Percentiles rank a stretch among this genome's conserved stretches.
Evolutionary conservation across 2,329 filamentous ascomycete genomes (phyloP).

Genomic region (Aspergillus pseudonomiae): DNA sequence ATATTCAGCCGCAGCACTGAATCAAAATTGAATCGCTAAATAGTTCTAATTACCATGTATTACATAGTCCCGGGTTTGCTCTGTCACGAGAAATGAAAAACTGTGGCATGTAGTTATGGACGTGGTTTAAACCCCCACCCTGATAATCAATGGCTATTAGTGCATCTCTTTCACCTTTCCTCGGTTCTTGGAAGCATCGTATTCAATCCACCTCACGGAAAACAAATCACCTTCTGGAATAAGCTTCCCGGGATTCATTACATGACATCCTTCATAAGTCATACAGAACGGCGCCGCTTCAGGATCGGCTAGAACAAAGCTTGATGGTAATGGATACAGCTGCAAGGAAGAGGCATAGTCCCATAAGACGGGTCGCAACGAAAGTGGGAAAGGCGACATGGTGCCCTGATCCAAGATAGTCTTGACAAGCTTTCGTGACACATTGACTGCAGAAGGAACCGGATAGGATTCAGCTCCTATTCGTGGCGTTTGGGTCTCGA

Average conservation of each 20-base stretch:
- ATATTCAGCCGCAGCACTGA: background rate
- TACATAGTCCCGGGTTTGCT: background rate
- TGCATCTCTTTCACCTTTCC: slow-evolving; percentile 67
- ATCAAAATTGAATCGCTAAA: background rate
- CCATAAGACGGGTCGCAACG: slow-evolving; percentile 82
- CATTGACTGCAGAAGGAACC: slow-evolving; percentile 37
- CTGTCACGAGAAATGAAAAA: background rate
- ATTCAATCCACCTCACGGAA: slow-evolving; percentile 84
- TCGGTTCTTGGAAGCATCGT: slow-evolving; percentile 65
- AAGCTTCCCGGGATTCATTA: slow-evolving; percentile 86
- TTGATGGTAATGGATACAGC: slow-evolving; percentile 85
- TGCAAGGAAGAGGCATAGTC: slow-evolving; percentile 77
- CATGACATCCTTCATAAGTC: slow-evolving; percentile 93
- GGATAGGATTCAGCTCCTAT: slow-evolving; percentile 19
- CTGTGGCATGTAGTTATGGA: background rate
- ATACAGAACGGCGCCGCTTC: slow-evolving; percentile 81
- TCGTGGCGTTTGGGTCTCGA: slow-evolving; percentile 23
- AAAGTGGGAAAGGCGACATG: slow-evolving; percentile 82
- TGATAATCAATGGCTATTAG: slow-evolving; percentile 45
- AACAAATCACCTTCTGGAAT: slow-evolving; percentile 70
- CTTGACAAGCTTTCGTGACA: slow-evolving; percentile 80
- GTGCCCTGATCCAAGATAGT: slow-evolving; percentile 90
- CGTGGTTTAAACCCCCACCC: background rate
- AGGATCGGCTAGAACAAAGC: slow-evolving; percentile 79
- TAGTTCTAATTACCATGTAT: background rate